Base-by-base conservation (phyloP, 192 early-diverging fungal species). In the Coemansia sp. region DNA sequence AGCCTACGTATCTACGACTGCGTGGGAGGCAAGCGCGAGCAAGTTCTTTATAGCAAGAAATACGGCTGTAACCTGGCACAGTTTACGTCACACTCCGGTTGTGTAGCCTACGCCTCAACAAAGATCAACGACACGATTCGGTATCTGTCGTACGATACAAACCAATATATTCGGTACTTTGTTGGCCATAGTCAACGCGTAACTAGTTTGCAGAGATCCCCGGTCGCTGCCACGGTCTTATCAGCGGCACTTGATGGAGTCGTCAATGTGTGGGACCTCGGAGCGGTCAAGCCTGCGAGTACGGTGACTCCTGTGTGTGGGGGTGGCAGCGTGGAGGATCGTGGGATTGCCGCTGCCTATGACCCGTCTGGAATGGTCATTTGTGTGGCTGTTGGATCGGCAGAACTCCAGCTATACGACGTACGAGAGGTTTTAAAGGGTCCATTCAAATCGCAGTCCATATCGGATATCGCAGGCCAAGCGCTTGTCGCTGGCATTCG, bases 141-240 rank as follows among this genome's bases (percentile, higher is more conserved):
- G 67, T 99, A 98, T 75, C 80, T 98, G 40, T 97, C 94, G 19
- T 74, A 93, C n/a, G 92, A 96, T 66, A 95, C 95, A 40, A 99
- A 99, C 81, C 89, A 92, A 77, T 99, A 92, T 68, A 85, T 99
- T 39, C 80, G 90, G 36, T 99, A 99, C 74, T 99, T 99, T 83
- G 83, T 83, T 24, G 97, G 94, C 3, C 97, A 99, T 70, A 85
- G 74, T 35, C 84, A 77, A 57, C 85, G 85, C 19, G 97, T 99
- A 2, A 87, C 87, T 16, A 82, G 85, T 17, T 69, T 98, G 45
- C 92, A 94, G 73, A 89, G 95, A 86, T 92, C 90, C 3, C 93
- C 94, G 2, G 88, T 37, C 0, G n/a, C 51, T 42, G 50, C 64
- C 14, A 63, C 75, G 3, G 27, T 81, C 2, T 17, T 82, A 37